These are phyloP conservation scores for Cornus florida DNA, from an alignment of 148 eudicot genomes.

Conservation along the genomic window DNA sequence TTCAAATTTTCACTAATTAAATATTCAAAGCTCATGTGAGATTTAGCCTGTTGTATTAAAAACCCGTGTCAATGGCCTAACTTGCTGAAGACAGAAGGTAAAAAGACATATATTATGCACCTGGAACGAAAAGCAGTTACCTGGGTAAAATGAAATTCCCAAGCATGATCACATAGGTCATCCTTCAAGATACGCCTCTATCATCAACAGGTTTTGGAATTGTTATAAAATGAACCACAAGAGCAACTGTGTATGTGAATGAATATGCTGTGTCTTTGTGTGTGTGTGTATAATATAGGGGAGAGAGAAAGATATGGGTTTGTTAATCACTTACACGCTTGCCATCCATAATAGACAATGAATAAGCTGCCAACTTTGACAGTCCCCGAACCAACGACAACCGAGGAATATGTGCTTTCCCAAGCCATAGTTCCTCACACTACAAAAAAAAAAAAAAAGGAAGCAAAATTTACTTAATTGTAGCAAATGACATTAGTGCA, in stretches of 20 bases:
- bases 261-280: too few relatives aligned
- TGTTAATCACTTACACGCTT: constrained; percentile 49
- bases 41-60: too few relatives aligned
- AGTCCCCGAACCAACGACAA: constrained; percentile 50
- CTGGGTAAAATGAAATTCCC: constrained; percentile 80
- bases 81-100: background rate
- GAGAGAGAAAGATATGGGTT: background rate
- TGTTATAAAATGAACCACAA: background rate
- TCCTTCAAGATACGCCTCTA: constrained; percentile 71
- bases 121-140: constrained; percentile 24
- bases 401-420: constrained; percentile 88
- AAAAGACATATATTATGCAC: background rate
- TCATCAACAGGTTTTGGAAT: background rate
- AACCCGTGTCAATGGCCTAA: background rate
- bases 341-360: constrained; percentile 60
- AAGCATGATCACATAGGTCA: constrained; percentile 78
- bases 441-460: constrained; percentile 15
- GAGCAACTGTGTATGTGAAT: too few relatives aligned
- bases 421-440: constrained; percentile 78
- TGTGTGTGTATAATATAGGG: too few relatives aligned
- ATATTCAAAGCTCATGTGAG: too few relatives aligned
- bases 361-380: constrained; percentile 60
- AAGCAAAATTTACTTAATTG: too few relatives aligned
- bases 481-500: too few relatives aligned
- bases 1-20: too few relatives aligned